These are phyloP conservation scores for Hyaloscypha finlandica DNA, from an alignment of 495 filamentous ascomycete species.

Conservation along the genomic window DNA sequence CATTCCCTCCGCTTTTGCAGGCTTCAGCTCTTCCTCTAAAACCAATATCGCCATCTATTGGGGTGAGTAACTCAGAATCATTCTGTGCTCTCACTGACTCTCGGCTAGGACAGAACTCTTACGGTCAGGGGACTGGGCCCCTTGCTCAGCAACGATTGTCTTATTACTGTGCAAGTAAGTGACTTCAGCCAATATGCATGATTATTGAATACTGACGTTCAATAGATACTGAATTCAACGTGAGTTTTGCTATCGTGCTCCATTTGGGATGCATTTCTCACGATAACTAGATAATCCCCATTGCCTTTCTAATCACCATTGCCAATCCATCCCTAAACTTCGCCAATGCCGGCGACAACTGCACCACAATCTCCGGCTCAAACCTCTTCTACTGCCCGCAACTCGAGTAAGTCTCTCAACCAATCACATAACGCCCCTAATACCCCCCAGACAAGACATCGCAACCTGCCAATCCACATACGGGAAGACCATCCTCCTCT, in stretches of 20 bases:
- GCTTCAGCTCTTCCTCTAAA: slow-evolving; percentile 49
- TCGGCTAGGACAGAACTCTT: slow-evolving; percentile 52
- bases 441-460: slow-evolving; percentile 47
- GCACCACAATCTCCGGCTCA: slow-evolving; percentile 57
- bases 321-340: slow-evolving; percentile 62
- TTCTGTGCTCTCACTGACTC: neutral
- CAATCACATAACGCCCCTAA: slow-evolving; percentile 3
- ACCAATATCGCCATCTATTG: slow-evolving; percentile 68
- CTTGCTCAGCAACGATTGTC: slow-evolving; percentile 48
- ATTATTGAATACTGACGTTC: slow-evolving; percentile 3
- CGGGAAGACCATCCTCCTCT: slow-evolving; percentile 65
- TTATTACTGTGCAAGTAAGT: slow-evolving; percentile 56
- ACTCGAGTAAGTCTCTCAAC: slow-evolving; percentile 50
- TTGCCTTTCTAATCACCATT: slow-evolving; percentile 63
- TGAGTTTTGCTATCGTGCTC: slow-evolving; percentile 11
- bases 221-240: slow-evolving; percentile 36
- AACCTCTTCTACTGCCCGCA: slow-evolving; percentile 61
- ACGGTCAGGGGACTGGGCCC: slow-evolving; percentile 40
- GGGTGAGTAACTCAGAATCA: slow-evolving; percentile 41
- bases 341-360: slow-evolving; percentile 57
- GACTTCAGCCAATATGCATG: neutral
- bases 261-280: neutral
- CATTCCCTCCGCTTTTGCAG: slow-evolving; percentile 33
- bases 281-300: slow-evolving; percentile 52
- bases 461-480: slow-evolving; percentile 44